These are phyloP conservation scores for Sarocladium kiliense DNA, from an alignment of 2,329 filamentous ascomycete genomes.

Conservation along the genomic window DNA sequence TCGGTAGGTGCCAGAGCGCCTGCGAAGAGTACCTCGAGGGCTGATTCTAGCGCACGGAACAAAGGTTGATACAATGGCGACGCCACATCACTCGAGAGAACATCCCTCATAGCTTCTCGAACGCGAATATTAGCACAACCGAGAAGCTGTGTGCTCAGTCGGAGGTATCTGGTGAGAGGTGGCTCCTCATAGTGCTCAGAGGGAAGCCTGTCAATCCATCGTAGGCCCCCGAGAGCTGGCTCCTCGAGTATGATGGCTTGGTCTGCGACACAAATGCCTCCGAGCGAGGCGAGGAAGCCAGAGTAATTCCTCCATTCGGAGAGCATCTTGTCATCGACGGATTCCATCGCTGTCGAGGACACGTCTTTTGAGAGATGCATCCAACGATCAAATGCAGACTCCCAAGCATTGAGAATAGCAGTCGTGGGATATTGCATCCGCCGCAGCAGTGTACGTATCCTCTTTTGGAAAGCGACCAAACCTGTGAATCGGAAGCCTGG, in stretches of 20 bases:
- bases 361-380: conserved; percentile 59
- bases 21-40: conserved; percentile 58
- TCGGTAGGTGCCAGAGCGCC: conserved; percentile 46
- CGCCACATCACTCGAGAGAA: conserved; percentile 60
- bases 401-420: conserved; percentile 66
- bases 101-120: conserved; percentile 61
- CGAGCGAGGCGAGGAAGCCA: conserved; percentile 62
- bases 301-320: conserved; percentile 66
- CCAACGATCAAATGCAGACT: conserved; percentile 61
- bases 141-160: conserved; percentile 59
- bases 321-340: conserved; percentile 49
- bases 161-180: conserved; percentile 54
- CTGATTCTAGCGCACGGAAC: conserved; percentile 60
- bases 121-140: conserved; percentile 60
- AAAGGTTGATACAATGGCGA: conserved; percentile 56
- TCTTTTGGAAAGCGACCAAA: conserved; percentile 64
- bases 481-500: conserved; percentile 62
- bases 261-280: conserved; percentile 59
- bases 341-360: conserved; percentile 45
- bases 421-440: conserved; percentile 57
- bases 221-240: conserved; percentile 47
- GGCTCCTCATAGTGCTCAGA: conserved; percentile 57
- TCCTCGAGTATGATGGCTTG: conserved; percentile 54
- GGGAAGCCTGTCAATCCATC: conserved; percentile 60
- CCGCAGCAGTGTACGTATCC: conserved; percentile 53